phyloP scores from a whole-genome alignment of 1,284 basidiomycete genomes.

The Peniophora sp. region DNA sequence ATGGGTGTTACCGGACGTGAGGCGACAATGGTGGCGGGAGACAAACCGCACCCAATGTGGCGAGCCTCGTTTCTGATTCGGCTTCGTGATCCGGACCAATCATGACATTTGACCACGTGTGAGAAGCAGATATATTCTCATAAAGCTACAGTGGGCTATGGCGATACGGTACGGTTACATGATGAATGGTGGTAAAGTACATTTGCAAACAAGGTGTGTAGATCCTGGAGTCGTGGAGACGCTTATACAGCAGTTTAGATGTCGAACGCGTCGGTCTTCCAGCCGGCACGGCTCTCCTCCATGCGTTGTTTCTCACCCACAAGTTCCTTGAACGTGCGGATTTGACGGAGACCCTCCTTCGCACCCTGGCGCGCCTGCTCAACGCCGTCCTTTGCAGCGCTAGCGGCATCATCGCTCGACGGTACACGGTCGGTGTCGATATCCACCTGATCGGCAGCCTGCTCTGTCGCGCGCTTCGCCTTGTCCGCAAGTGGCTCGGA shows the following conservation, averaged over 20 bases:
- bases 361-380: conserved; percentile 21
- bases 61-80: too few species aligned
- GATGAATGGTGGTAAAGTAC: too few species aligned
- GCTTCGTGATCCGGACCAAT: too few species aligned
- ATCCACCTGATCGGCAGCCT: conserved; percentile 13
- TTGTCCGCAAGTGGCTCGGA: conserved; percentile 36
- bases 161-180: too few species aligned
- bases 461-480: conserved; percentile 1
- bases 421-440: conserved; percentile 17
- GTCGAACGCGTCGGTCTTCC: conserved; percentile 47
- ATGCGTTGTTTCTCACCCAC: conserved; percentile 35
- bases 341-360: conserved; percentile 31
- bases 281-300: conserved; percentile 36
- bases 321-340: conserved; percentile 36
- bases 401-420: conserved; percentile 10
- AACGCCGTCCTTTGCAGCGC: conserved; percentile 19
- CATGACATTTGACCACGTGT: too few species aligned
- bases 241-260: conserved; percentile 13
- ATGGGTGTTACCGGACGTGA: too few species aligned
- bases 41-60: too few species aligned
- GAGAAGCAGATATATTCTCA: too few species aligned
- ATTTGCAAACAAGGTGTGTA: too few species aligned
- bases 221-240: too few species aligned
- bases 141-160: too few species aligned
- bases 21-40: too few species aligned